Base-by-base conservation (phyloP, 2,329 filamentous ascomycete genomes). In the Talaromyces pinophilus region DNA sequence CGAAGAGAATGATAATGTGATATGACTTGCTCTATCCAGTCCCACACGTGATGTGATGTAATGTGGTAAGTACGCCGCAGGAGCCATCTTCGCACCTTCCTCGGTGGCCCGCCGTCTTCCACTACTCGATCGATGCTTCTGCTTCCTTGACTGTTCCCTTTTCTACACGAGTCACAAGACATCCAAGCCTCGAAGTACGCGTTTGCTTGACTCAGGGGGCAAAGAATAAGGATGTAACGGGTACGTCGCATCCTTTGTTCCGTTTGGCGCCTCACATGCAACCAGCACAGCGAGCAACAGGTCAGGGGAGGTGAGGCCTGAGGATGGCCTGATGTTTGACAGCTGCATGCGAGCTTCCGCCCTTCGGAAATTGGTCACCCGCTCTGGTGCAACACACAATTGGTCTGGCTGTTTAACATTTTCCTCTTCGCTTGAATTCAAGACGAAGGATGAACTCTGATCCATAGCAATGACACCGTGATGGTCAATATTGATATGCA, bases 241-340 rank as follows among this genome's bases (percentile, higher is more conserved):
- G 22, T 54, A 60, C n/a, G 6, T 15, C 10, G 15, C 28, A 50
- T 64, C 40, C 40, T 64, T 59, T 59, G 52, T 59, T 40, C 52
- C 48, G 28, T 15, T 46, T 59, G 62, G 40, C 19, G 13, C 52
- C 62, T 64, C 52, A 64, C 30, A 59, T 64, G 62, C 50, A 59
- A 30, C 48, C 28, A 52, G 50, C 25, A 28, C 50, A 46, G 38
- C 17, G 10, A 60, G 38, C 13, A 60, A 60, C 38, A 19, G 19
- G 33, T 4, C 54, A 38, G 54, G 50, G 15, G 7, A 25, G 6
- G 48, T 5, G 48, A 52, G 22, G 30, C 25, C 22, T 28, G 48
- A 17, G 48, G 48, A 33, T 33, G 50, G 28, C 17, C 28, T 52
- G 13, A 17, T 35, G 52, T 35, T 55, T 57, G 33, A 38, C 54